phyloP scores from a whole-genome alignment of 345 rosid species.

The Brassica nigra region DNA sequence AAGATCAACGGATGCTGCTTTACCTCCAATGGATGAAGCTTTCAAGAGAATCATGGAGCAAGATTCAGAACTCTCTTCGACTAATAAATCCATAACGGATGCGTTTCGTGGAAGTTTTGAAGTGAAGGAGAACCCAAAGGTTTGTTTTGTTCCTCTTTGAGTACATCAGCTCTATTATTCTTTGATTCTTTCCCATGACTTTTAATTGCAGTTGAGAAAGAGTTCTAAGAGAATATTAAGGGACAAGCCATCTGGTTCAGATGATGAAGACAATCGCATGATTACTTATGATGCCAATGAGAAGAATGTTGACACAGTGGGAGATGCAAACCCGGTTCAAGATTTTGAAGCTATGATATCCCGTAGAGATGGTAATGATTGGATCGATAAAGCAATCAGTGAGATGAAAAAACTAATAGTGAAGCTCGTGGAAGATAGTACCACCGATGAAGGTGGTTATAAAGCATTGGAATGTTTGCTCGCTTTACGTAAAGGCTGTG shows the following conservation, averaged over 20 bases:
- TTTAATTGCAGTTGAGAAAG: slow-evolving; percentile 66
- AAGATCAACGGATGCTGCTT: slow-evolving; percentile 64
- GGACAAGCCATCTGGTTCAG: slow-evolving; percentile 71
- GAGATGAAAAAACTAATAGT: slow-evolving; percentile 61
- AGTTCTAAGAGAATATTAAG: slow-evolving; percentile 45
- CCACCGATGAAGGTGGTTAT: slow-evolving; percentile 48
- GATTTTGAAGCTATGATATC: slow-evolving; percentile 88
- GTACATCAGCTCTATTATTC: slow-evolving; percentile 1
- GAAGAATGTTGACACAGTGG: slow-evolving; percentile 49
- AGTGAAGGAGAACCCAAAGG: slow-evolving; percentile 80
- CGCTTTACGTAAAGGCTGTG: slow-evolving; percentile 83
- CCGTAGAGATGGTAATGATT: slow-evolving; percentile 71
- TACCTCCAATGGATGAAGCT: slow-evolving; percentile 75
- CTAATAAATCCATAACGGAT: slow-evolving; percentile 54
- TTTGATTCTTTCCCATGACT: slow-evolving; percentile 1
- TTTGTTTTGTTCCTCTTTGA: slow-evolving; percentile 28
- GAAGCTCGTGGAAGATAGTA: slow-evolving; percentile 49
- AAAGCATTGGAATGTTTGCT: slow-evolving; percentile 61
- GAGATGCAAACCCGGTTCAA: slow-evolving; percentile 64
- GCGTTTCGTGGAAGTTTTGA: slow-evolving; percentile 58
- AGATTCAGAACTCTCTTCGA: slow-evolving; percentile 58
- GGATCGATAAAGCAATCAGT: slow-evolving; percentile 63
- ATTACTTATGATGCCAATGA: slow-evolving; percentile 38
- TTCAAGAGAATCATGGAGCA: slow-evolving; percentile 72
- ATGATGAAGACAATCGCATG: slow-evolving; percentile 46